Conservation (phyloP, 768 basidiomycete genomes). For the Tricholoma flavovirens region DNA sequence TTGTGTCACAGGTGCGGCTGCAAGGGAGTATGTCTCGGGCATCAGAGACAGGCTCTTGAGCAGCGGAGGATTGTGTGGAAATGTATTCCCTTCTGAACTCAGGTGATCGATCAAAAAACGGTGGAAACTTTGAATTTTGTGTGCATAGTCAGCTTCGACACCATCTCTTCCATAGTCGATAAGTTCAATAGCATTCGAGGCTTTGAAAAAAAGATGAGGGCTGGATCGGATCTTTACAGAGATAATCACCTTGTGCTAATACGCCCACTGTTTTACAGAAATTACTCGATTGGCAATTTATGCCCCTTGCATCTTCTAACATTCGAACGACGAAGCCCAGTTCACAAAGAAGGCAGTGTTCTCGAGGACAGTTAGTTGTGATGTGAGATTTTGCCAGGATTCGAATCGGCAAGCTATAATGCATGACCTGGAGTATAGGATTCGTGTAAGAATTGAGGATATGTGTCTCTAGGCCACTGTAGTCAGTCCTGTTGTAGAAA, state of each 20-base stretch:
- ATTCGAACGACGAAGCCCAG: conserved; percentile 91
- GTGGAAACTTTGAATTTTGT: conserved; percentile 93
- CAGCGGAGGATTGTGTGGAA: conserved; percentile 52
- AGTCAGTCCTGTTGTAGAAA: conserved; percentile 89
- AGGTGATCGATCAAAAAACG: conserved; percentile 88
- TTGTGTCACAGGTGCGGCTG: conserved; percentile 77
- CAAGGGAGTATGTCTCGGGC: conserved; percentile 21
- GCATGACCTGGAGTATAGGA: conserved; percentile 81
- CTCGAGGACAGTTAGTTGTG: conserved; percentile 77
- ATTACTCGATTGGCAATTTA: conserved; percentile 94
- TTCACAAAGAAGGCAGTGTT: conserved; percentile 94
- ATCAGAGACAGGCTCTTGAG: conserved; percentile 27
- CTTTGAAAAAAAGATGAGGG: conserved; percentile 27
- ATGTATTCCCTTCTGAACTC: conserved; percentile 63
- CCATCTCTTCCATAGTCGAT: conserved; percentile 82
- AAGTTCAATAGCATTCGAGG: conserved; percentile 75
- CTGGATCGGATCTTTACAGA: not conserved
- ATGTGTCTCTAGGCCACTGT: conserved; percentile 93
- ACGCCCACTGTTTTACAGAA: conserved; percentile 93
- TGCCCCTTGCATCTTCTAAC: conserved; percentile 92
- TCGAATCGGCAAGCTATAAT: conserved; percentile 76
- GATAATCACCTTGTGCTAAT: conserved; percentile 67
- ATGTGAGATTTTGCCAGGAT: conserved; percentile 87
- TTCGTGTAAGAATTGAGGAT: conserved; percentile 98
- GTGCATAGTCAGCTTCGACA: conserved; percentile 70